Evolutionary conservation across 1,284 basidiomycete species (phyloP).

Genomic region (Fistulinella cinereoalba): DNA sequence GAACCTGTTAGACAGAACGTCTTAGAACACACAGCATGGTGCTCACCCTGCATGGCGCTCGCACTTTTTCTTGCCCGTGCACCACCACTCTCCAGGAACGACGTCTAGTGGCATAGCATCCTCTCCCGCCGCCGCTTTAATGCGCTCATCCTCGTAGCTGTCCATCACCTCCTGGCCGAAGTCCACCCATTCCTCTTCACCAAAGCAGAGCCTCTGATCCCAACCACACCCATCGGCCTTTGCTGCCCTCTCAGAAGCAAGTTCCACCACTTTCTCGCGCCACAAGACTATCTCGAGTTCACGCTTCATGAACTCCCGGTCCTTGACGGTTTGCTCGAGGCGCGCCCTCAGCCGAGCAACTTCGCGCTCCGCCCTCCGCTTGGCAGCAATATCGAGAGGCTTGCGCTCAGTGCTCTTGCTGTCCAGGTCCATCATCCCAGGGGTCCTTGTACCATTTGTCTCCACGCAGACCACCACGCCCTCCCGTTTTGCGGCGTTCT

Average conservation of each 20-base stretch:
- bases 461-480: slow-evolving; percentile 54
- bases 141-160: slow-evolving; percentile 56
- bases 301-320: slow-evolving; percentile 60
- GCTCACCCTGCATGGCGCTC: slow-evolving; percentile 73
- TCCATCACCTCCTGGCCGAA: slow-evolving; percentile 62
- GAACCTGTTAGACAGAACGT: slow-evolving; percentile 7
- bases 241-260: slow-evolving; percentile 62
- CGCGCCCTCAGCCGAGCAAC: slow-evolving; percentile 48
- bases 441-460: slow-evolving; percentile 11
- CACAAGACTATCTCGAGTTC: slow-evolving; percentile 65
- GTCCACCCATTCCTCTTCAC: slow-evolving; percentile 69
- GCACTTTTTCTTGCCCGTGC: slow-evolving; percentile 68
- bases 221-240: slow-evolving; percentile 70
- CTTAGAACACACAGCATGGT: slow-evolving; percentile 8
- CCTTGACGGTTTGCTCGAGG: slow-evolving; percentile 53
- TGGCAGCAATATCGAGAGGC: slow-evolving; percentile 18
- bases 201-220: slow-evolving; percentile 79
- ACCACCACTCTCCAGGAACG: slow-evolving; percentile 66
- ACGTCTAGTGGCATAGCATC: slow-evolving; percentile 39
- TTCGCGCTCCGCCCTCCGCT: slow-evolving; percentile 51
- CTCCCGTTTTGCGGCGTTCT: slow-evolving; percentile 62
- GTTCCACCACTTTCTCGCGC: slow-evolving; percentile 62
- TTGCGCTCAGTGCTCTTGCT: background rate
- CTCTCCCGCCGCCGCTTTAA: slow-evolving; percentile 23
- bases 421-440: slow-evolving; percentile 25